phyloP scores from a whole-genome alignment of 345 rosid genomes.

The Kandelia obovata region DNA sequence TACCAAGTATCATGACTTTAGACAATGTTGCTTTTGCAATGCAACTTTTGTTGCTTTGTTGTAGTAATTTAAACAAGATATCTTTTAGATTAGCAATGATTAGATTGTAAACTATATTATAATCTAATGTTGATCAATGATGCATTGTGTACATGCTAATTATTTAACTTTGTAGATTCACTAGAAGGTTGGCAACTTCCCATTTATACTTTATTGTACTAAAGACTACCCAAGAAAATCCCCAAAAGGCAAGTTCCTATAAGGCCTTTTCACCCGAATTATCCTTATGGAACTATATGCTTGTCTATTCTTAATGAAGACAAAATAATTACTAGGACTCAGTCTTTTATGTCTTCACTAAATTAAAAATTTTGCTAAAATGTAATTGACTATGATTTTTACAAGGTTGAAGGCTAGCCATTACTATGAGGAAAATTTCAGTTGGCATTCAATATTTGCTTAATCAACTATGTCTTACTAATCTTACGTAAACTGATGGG shows the following conservation, averaged over 20 bases:
- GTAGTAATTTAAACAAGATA: no score
- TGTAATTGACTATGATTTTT: not conserved
- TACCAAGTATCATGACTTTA: no score
- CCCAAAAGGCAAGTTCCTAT: constrained; percentile 8
- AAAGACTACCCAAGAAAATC: constrained; percentile 12
- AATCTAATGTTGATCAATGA: no score
- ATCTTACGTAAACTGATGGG: constrained; percentile 12
- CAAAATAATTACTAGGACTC: not conserved
- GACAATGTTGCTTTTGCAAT: no score
- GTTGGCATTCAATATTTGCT: constrained; percentile 14
- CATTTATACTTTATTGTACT: not conserved
- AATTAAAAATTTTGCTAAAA: no score
- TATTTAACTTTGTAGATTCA: not conserved
- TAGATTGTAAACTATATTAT: no score
- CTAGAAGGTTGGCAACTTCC: constrained; percentile 8
- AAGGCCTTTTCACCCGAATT: constrained; percentile 4
- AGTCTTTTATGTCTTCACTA: no score
- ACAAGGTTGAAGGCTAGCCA: constrained; percentile 10
- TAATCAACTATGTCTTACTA: constrained; percentile 6
- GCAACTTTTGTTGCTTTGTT: no score
- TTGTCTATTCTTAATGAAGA: constrained; percentile 11
- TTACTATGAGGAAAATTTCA: constrained; percentile 4
- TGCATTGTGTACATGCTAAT: no score
- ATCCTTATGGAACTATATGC: constrained; percentile 10
- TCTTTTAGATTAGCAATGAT: no score